Evolutionary conservation across 495 filamentous ascomycete species (phyloP).

Genomic region (Ramalina intermedia): DNA sequence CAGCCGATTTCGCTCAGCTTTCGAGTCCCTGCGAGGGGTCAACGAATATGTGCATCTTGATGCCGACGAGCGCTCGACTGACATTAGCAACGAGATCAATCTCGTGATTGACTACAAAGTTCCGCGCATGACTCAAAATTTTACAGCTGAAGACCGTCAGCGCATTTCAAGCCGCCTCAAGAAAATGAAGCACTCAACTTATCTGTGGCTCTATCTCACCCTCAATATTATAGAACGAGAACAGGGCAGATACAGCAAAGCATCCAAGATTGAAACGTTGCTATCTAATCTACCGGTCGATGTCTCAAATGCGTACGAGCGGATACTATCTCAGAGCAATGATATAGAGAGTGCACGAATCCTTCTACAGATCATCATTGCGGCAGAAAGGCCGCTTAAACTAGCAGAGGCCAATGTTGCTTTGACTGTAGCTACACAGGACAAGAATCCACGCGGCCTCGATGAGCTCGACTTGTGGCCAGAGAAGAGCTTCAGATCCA

Average conservation of each 20-base stretch:
- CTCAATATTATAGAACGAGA: conserved; percentile 20
- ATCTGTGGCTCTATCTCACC: conserved; percentile 32
- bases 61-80: conserved; percentile 24
- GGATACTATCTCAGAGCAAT: conserved; percentile 16
- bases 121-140: background rate
- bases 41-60: conserved; percentile 6
- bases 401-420: conserved; percentile 26
- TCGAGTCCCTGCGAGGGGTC: background rate
- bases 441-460: conserved; percentile 5
- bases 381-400: conserved; percentile 23
- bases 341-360: conserved; percentile 11
- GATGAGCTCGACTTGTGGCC: conserved; percentile 14
- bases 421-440: conserved; percentile 18
- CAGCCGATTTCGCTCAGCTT: background rate
- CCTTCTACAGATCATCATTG: conserved; percentile 26
- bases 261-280: conserved; percentile 11
- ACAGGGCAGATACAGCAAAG: conserved; percentile 7
- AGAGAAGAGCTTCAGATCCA: conserved; percentile 15
- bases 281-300: conserved; percentile 17
- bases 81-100: conserved; percentile 25
- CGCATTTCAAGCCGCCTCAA: conserved; percentile 13
- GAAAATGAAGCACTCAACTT: conserved; percentile 27
- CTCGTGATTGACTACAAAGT: conserved; percentile 22
- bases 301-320: conserved; percentile 23
- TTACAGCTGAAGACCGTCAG: background rate